Evolutionary conservation across 1,139 yeast genomes (phyloP).

Genomic region (Suhomyces guaymorum): DNA sequence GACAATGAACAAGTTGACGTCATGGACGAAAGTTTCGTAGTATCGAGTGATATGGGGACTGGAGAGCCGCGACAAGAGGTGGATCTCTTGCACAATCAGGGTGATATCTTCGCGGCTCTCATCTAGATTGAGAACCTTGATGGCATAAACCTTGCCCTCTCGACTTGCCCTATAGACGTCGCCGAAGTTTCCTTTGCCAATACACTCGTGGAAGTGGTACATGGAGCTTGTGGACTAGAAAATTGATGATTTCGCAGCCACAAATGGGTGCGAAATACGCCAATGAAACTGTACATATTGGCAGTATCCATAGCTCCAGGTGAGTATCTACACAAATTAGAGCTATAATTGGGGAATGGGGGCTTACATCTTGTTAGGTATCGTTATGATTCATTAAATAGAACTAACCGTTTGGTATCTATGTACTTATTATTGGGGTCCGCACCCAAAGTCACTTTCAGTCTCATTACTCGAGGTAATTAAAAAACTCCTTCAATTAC

Average conservation of each 20-base stretch:
- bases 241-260: slow-evolving; percentile 13
- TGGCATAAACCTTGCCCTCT: slow-evolving; percentile 57
- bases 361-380: no score
- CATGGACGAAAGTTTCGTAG: slow-evolving; percentile 60
- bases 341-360: no score
- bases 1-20: slow-evolving; percentile 75
- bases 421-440: no score
- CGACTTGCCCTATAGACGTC: slow-evolving; percentile 71
- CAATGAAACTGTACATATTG: no score
- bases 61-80: slow-evolving; percentile 62
- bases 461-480: no score
- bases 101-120: slow-evolving; percentile 72
- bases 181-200: slow-evolving; percentile 86
- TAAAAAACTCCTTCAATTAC: no score
- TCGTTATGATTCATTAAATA: no score
- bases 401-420: no score
- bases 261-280: slow-evolving; percentile 6
- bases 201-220: slow-evolving; percentile 54
- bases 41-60: slow-evolving; percentile 68
- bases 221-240: slow-evolving; percentile 13
- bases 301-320: no score
- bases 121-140: slow-evolving; percentile 77
- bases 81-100: slow-evolving; percentile 71
- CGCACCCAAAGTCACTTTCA: no score
- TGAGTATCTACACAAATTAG: no score